Conservation (phyloP, 768 basidiomycete species). For the Neoboletus brunneissimus region DNA sequence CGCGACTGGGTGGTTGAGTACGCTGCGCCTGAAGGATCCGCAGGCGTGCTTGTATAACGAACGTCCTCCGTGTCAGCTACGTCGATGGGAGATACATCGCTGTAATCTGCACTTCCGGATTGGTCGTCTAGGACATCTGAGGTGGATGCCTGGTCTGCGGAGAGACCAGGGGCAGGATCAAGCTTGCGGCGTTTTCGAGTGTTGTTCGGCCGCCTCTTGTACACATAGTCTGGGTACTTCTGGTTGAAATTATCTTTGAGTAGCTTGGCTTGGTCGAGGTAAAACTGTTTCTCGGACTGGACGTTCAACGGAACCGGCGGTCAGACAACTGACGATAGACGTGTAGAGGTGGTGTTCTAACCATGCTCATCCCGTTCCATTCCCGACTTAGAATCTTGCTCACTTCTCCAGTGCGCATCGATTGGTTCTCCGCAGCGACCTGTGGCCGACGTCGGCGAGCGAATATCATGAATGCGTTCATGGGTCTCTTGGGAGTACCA, state of each 20-base stretch:
- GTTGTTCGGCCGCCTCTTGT: constrained; percentile 84
- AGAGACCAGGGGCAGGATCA: constrained; percentile 31
- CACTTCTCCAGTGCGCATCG: constrained; percentile 88
- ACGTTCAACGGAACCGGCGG: background rate
- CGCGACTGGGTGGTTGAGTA: constrained; percentile 16
- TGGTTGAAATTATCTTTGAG: constrained; percentile 84
- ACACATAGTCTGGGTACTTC: constrained; percentile 88
- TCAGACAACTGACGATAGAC: constrained; percentile 14
- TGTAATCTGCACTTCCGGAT: constrained; percentile 28
- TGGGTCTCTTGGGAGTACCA: constrained; percentile 85
- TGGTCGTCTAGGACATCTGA: constrained; percentile 36
- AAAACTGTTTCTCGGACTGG: constrained; percentile 82
- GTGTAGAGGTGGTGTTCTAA: constrained; percentile 34
- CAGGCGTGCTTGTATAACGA: constrained; percentile 20
- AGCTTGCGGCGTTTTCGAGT: constrained; percentile 61
- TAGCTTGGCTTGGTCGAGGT: constrained; percentile 81
- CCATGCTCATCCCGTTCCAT: constrained; percentile 79
- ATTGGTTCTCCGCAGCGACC: constrained; percentile 82
- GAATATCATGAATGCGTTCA: constrained; percentile 96
- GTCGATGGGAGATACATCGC: constrained; percentile 42
- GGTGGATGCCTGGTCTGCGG: constrained; percentile 30
- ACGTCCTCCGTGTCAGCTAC: constrained; percentile 24
- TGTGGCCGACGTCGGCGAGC: constrained; percentile 79
- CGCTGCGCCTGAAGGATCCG: constrained; percentile 18
- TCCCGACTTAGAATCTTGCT: constrained; percentile 85